Conservation (phyloP, 148 eudicot species). For the Vaccinium myrtillus region DNA sequence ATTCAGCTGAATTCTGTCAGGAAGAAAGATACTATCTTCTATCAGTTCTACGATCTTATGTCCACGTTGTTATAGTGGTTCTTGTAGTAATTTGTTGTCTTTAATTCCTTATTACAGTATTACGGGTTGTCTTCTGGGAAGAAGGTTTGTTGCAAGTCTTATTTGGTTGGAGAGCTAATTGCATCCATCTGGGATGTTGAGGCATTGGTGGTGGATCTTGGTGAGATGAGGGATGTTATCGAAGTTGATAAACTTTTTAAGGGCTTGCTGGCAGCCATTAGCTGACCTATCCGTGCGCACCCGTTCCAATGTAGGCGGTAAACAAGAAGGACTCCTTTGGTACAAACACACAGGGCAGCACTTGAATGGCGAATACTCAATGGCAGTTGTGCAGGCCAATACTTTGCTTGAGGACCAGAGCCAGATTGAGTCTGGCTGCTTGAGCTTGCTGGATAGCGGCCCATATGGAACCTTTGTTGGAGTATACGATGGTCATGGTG, state of each 20-base stretch:
- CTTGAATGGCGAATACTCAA: conserved; percentile 69
- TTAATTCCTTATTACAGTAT: conserved; percentile 5
- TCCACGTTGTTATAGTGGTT: conserved; percentile 16
- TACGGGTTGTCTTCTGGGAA: conserved; percentile 6
- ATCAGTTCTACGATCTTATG: not conserved
- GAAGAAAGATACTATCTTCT: not conserved
- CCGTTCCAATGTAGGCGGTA: conserved; percentile 47
- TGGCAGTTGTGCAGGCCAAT: conserved; percentile 92
- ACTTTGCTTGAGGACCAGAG: conserved; percentile 80
- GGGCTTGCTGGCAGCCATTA: conserved; percentile 56
- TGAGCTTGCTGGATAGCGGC: conserved; percentile 64
- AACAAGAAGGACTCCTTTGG: conserved; percentile 81
- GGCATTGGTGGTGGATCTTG: conserved; percentile 39
- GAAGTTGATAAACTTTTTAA: conserved; percentile 53
- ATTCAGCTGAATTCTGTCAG: not conserved
- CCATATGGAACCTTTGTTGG: conserved; percentile 84
- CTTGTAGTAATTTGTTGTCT: conserved; percentile 5
- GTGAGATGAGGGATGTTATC: conserved; percentile 75
- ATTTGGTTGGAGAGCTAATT: conserved; percentile 5
- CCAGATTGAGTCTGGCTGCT: conserved; percentile 74
- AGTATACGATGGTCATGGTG: conserved; percentile 87
- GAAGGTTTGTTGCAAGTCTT: conserved; percentile 17
- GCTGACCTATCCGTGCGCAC: conserved; percentile 32
- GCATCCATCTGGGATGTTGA: conserved; percentile 56
- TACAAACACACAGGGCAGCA: conserved; percentile 75